These are phyloP conservation scores for Apophysomyces ossiformis DNA, from an alignment of 371 early-diverging fungal genomes.

Conservation along the genomic window DNA sequence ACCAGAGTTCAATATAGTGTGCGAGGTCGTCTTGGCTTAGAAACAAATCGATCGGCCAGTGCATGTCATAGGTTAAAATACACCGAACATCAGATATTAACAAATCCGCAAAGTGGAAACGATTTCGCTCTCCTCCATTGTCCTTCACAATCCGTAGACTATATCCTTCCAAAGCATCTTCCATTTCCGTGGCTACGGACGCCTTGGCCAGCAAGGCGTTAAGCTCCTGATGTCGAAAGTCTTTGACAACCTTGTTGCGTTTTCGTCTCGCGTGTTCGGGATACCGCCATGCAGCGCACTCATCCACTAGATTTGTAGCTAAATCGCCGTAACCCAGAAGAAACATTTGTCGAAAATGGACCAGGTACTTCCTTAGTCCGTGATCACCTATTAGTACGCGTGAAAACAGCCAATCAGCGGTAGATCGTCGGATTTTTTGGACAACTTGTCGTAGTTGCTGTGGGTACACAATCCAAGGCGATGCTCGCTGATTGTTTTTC, in stretches of 20 bases:
- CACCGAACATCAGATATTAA: slow-evolving; percentile 55
- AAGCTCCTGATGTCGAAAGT: slow-evolving; percentile 62
- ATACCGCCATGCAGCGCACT: slow-evolving; percentile 50
- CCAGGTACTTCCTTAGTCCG: slow-evolving; percentile 57
- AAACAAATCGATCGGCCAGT: slow-evolving; percentile 83
- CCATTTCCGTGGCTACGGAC: slow-evolving; percentile 38
- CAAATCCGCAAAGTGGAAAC: slow-evolving; percentile 53
- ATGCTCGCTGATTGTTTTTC: slow-evolving; percentile 4
- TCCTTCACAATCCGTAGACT: slow-evolving; percentile 24
- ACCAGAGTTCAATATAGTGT: slow-evolving; percentile 63
- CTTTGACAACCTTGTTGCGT: slow-evolving; percentile 20
- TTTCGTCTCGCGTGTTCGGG: slow-evolving; percentile 1
- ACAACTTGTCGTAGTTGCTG: slow-evolving; percentile 42
- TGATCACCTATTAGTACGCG: slow-evolving; percentile 64
- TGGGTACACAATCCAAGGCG: slow-evolving; percentile 30
- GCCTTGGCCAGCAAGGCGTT: slow-evolving; percentile 62
- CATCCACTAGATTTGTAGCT: slow-evolving; percentile 64
- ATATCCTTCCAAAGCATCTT: slow-evolving; percentile 34
- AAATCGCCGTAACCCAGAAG: slow-evolving; percentile 75
- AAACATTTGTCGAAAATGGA: slow-evolving; percentile 69
- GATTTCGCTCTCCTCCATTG: background rate
- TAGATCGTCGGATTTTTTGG: slow-evolving; percentile 56
- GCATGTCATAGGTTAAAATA: slow-evolving; percentile 60
- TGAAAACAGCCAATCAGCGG: slow-evolving; percentile 72
- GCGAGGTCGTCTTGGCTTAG: slow-evolving; percentile 62